Conservation (phyloP, 768 basidiomycete genomes). For the Pleurotus djamor region DNA sequence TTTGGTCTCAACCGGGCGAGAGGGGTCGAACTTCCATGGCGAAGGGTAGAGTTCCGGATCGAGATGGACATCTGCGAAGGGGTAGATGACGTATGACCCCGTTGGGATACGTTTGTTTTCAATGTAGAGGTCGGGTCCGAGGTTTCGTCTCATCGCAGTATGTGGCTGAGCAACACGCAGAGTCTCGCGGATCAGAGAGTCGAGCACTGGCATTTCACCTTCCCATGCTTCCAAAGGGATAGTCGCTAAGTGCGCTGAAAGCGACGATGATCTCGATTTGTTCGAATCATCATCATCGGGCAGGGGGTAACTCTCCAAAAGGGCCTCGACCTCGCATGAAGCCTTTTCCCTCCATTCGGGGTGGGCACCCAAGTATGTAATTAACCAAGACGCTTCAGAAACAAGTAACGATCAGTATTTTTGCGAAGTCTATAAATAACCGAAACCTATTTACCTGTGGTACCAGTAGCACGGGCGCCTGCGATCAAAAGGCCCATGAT, state of each 20-base stretch:
- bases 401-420: neutral
- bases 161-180: constrained; percentile 79
- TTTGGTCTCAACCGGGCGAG: constrained; percentile 40
- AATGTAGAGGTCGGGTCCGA: constrained; percentile 70
- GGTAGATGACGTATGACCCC: constrained; percentile 76
- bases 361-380: constrained; percentile 70
- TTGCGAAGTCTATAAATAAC: neutral
- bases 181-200: constrained; percentile 74
- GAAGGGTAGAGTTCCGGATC: constrained; percentile 70
- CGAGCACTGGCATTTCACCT: constrained; percentile 63
- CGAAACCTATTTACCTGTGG: constrained; percentile 44
- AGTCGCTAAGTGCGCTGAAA: constrained; percentile 47
- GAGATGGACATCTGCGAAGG: constrained; percentile 79
- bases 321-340: constrained; percentile 53
- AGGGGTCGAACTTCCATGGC: constrained; percentile 78
- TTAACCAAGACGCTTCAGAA: constrained; percentile 63
- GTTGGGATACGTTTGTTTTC: constrained; percentile 69
- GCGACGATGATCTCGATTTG: constrained; percentile 16
- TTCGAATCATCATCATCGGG: constrained; percentile 12
- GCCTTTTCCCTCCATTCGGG: constrained; percentile 64
- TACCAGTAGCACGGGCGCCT: constrained; percentile 78
- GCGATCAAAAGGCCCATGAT: constrained; percentile 81
- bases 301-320: constrained; percentile 43
- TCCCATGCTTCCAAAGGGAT: constrained; percentile 75
- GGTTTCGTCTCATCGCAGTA: constrained; percentile 76